Evolutionary conservation across 768 basidiomycete species (phyloP).

Genomic region (Favolaschia claudopus): DNA sequence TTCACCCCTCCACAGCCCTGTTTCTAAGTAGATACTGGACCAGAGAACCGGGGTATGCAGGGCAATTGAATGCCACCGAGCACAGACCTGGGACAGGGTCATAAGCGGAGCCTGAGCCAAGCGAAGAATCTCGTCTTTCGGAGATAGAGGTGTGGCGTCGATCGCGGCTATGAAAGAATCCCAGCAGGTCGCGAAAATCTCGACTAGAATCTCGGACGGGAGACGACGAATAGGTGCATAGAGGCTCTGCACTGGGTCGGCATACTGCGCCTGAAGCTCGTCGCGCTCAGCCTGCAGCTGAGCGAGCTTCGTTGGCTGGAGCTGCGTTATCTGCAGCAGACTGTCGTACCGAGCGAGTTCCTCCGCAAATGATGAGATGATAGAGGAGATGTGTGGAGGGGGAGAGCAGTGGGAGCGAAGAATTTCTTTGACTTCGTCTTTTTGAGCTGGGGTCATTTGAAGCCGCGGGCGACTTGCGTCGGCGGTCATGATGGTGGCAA

Average conservation of each 20-base stretch:
- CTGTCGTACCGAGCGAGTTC: no score
- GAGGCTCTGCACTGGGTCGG: background rate
- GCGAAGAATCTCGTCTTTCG: no score
- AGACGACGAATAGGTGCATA: background rate
- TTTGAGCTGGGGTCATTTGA: background rate
- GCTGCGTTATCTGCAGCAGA: no score
- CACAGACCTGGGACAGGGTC: background rate
- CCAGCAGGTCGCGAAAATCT: background rate
- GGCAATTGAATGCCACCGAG: background rate
- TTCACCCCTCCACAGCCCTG: background rate
- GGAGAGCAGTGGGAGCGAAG: no score
- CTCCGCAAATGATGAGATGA: no score
- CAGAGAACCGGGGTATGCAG: background rate
- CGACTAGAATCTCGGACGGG: slow-evolving; percentile 1
- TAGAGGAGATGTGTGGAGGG: no score
- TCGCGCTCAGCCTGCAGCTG: background rate
- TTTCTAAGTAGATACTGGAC: background rate
- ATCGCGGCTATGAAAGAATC: no score
- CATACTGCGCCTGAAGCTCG: background rate
- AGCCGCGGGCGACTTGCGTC: no score
- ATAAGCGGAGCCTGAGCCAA: background rate
- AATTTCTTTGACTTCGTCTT: background rate
- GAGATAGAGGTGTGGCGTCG: no score
- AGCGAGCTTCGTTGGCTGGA: no score
- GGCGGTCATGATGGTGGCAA: no score